Evolutionary conservation across 2,329 filamentous ascomycete species (phyloP), one percentile per base, ranked within the genome.

Genomic region (Sporothrix sp.): DNA sequence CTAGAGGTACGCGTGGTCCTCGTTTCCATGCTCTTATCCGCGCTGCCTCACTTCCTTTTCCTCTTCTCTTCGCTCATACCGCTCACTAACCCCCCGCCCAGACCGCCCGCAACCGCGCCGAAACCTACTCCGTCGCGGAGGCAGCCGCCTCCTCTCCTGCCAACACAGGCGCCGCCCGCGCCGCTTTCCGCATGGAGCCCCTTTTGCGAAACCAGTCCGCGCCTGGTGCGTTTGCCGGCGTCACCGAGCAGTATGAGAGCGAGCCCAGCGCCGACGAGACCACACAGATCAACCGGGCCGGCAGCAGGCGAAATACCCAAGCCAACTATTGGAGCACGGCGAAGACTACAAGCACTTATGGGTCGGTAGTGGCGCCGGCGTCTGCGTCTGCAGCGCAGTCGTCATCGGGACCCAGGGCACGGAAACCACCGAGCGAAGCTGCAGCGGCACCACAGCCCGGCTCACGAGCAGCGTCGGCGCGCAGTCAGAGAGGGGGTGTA

Each of bases 61-160:
- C 14, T 28, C 18, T 18, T 14, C 20, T 45, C 8, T 32, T 7
- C 42, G 18, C 30, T 45, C 27, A 18, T 21, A 18, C 13, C 18
- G 9, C 9, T 32, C 28, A 2, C 28, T 48, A 21, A 37, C 18
- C 7, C 20, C 16, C 16, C n/a, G n/a, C n/a, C 13, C 23, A 64
- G 62, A 57, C 53, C 11, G 62, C 60, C 39, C 60, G 58, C 45
- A 56, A 60, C 36, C 62, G 62, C 30, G 62, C 63, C 53, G 61
- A 63, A 30, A 55, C 54, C 21, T 52, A 58, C 8, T 21, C 46
- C 7, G 37, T 25, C 33, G 14, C 39, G 18, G 25, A 23, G n/a
- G 35, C 40, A 32, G 45, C 53, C 8, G 48, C 55, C 25, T 38
- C 43, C 21, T 33, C 48, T 42, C 28, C 48, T 14, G 57, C 54